These are phyloP conservation scores for Boletus edulis DNA, from an alignment of 768 basidiomycete species.

Conservation along the genomic window DNA sequence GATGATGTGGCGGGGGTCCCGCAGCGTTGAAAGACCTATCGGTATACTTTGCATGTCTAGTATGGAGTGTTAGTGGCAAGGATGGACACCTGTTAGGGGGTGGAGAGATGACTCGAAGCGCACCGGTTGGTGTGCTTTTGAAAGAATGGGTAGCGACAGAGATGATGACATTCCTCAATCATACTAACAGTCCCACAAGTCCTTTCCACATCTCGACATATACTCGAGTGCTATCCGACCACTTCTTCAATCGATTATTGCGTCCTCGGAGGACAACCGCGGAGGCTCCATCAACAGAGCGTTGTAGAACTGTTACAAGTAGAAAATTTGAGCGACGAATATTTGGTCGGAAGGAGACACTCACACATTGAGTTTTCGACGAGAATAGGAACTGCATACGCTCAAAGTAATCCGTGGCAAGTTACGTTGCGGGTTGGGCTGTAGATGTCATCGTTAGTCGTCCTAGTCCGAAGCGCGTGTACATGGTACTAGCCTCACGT, in stretches of 20 bases:
- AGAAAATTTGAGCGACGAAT: neutral
- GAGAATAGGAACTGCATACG: slow-evolving; percentile 73
- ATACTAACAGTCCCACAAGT: slow-evolving; percentile 85
- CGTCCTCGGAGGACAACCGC: slow-evolving; percentile 42
- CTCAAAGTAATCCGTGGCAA: slow-evolving; percentile 53
- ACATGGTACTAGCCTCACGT: too few relatives aligned
- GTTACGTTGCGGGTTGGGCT: neutral
- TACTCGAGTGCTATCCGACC: slow-evolving; percentile 84
- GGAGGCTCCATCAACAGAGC: too few relatives aligned
- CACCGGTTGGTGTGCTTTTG: slow-evolving; percentile 51
- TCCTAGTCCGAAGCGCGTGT: too few relatives aligned
- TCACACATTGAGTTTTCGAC: slow-evolving; percentile 61
- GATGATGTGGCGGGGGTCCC: slow-evolving; percentile 75
- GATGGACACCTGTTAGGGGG: neutral
- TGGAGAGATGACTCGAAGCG: slow-evolving; percentile 12
- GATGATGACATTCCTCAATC: slow-evolving; percentile 72
- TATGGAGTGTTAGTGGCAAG: neutral
- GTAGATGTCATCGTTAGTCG: too few relatives aligned
- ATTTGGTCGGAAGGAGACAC: neutral
- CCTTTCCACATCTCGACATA: slow-evolving; percentile 81
- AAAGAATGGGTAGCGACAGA: slow-evolving; percentile 40
- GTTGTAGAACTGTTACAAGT: too few relatives aligned
- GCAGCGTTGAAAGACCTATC: slow-evolving; percentile 66
- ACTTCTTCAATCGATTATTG: slow-evolving; percentile 88
- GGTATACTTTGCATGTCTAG: slow-evolving; percentile 33